These are phyloP conservation scores for Patellifolia procumbens DNA, from an alignment of 179 eudicot species.

Conservation along the genomic window DNA sequence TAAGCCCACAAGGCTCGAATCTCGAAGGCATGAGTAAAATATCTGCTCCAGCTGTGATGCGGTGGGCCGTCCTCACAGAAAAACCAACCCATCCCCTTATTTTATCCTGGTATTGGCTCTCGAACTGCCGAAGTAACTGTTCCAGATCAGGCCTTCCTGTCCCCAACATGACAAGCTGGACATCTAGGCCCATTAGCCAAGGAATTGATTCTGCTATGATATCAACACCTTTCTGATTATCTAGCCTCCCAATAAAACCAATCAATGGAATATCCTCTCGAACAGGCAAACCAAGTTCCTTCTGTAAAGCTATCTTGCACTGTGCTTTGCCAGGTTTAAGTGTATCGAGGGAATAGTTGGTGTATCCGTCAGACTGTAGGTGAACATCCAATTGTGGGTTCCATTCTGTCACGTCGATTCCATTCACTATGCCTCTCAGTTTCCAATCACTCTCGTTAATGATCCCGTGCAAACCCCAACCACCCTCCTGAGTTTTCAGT, in stretches of 20 bases:
- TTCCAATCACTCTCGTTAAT: slow-evolving; percentile 94
- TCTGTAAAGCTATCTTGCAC: slow-evolving; percentile 88
- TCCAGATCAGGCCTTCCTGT: slow-evolving; percentile 81
- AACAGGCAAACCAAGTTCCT: slow-evolving; percentile 77
- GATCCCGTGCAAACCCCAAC: slow-evolving; percentile 86
- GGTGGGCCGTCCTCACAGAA: slow-evolving; percentile 79
- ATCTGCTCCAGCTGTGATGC: slow-evolving; percentile 97
- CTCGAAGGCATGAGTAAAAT: slow-evolving; percentile 93
- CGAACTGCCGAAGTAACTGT: slow-evolving; percentile 72
- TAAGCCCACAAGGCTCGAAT: slow-evolving; percentile 96
- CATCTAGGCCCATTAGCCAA: slow-evolving; percentile 83
- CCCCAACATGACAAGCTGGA: slow-evolving; percentile 89
- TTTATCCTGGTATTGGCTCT: slow-evolving; percentile 57
- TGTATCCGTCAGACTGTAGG: slow-evolving; percentile 76
- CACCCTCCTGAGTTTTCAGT: slow-evolving; percentile 88
- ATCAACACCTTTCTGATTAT: slow-evolving; percentile 89
- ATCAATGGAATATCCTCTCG: slow-evolving; percentile 67
- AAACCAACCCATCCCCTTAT: slow-evolving; percentile 93
- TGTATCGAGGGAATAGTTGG: slow-evolving; percentile 73
- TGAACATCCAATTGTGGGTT: slow-evolving; percentile 67
- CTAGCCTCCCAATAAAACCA: slow-evolving; percentile 92
- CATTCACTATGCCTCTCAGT: slow-evolving; percentile 86
- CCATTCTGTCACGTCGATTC: slow-evolving; percentile 88
- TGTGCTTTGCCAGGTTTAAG: slow-evolving; percentile 67
- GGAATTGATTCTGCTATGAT: slow-evolving; percentile 88